A percentile compares a stretch with the other conserved stretches of the same genome.
phyloP scores from a whole-genome alignment of 345 rosid genomes.

The Cardiospermum halicacabum region DNA sequence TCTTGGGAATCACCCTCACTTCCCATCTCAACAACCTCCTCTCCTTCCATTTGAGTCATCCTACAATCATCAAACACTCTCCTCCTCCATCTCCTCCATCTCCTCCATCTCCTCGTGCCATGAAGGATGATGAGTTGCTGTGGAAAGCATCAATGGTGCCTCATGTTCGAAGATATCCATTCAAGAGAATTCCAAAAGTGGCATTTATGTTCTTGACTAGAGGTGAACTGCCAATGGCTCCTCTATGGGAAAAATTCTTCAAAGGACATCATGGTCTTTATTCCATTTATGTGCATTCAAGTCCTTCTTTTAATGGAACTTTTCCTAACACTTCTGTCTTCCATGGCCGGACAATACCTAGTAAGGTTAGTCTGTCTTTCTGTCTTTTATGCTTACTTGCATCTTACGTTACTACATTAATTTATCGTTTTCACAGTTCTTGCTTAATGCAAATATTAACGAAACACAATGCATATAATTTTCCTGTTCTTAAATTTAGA shows the following conservation, averaged over 20 bases:
- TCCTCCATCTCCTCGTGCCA: conserved; percentile 35
- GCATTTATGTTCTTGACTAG: conserved; percentile 85
- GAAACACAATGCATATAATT: too few species aligned
- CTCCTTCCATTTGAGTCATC: conserved; percentile 33
- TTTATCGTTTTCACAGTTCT: too few species aligned
- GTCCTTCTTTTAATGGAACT: conserved; percentile 41
- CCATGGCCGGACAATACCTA: conserved; percentile 60
- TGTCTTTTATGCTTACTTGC: not conserved
- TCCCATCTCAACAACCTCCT: conserved; percentile 25
- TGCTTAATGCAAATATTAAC: too few species aligned
- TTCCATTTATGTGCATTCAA: conserved; percentile 68
- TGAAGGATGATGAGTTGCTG: conserved; percentile 58
- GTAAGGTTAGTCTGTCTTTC: conserved; percentile 43
- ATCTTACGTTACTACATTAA: not conserved
- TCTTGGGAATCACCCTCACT: conserved; percentile 35
- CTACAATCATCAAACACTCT: too few species aligned
- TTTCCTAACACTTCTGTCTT: conserved; percentile 43
- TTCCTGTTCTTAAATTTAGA: not conserved
- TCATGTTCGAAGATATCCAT: conserved; percentile 21
- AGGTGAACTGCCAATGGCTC: conserved; percentile 64
- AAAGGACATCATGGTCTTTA: conserved; percentile 55
- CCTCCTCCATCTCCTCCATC: conserved; percentile 18
- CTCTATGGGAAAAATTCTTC: conserved; percentile 83
- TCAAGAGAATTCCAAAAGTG: conserved; percentile 49
- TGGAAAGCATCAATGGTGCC: conserved; percentile 57